Conservation (phyloP, 2,329 filamentous ascomycete genomes). For the Paecilomyces sp. region DNA sequence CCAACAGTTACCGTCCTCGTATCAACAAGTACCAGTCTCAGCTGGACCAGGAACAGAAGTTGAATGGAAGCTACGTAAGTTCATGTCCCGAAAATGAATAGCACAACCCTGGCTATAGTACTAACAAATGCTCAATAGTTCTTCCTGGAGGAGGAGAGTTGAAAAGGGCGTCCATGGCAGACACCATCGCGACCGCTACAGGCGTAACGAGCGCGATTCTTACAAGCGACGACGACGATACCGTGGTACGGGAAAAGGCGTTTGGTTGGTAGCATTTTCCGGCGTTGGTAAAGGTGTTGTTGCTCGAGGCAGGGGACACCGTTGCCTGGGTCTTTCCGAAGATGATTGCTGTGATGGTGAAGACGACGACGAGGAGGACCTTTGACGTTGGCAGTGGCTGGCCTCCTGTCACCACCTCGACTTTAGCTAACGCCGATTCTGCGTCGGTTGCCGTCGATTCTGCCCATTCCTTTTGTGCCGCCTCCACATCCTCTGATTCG, state of each 20-base stretch:
- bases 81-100: not conserved
- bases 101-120: not conserved
- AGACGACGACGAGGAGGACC: conserved; percentile 61
- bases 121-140: conserved; percentile 49
- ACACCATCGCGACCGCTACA: conserved; percentile 30
- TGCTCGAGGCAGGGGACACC: conserved; percentile 21
- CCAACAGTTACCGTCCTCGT: conserved; percentile 89
- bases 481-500: conserved; percentile 1
- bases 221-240: conserved; percentile 24
- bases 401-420: conserved; percentile 48
- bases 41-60: conserved; percentile 96
- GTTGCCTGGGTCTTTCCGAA: conserved; percentile 33
- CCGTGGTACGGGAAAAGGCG: conserved; percentile 23
- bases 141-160: conserved; percentile 85
- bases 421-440: conserved; percentile 10
- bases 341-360: conserved; percentile 53
- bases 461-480: not conserved
- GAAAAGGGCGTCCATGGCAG: conserved; percentile 54
- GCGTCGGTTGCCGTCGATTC: not conserved
- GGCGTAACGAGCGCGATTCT: conserved; percentile 28
- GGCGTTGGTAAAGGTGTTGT: conserved; percentile 37
- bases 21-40: conserved; percentile 98
- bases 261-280: conserved; percentile 30
- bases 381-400: conserved; percentile 54
- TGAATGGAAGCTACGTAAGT: conserved; percentile 82